Conservation (phyloP, 345 rosid species). For the Salix exigua region DNA sequence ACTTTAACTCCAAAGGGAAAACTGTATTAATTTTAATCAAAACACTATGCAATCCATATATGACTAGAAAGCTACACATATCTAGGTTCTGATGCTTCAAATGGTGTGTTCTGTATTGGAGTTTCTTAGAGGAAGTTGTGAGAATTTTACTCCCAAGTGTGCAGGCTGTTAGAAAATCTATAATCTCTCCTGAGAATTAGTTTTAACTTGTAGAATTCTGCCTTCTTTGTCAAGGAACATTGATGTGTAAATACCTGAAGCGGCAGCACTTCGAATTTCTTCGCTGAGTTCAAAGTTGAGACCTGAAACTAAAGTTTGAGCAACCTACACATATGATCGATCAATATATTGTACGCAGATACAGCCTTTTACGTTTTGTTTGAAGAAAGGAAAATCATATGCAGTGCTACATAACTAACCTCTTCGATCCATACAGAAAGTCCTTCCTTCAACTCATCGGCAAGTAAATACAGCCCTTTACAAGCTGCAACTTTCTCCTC, state of each 20-base stretch:
- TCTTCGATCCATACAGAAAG: slow-evolving; percentile 13
- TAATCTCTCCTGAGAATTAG: not conserved
- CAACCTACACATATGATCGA: slow-evolving; percentile 9
- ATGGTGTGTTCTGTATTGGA: not conserved
- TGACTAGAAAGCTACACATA: not conserved
- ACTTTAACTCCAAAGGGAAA: not conserved
- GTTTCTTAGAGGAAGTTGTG: too few relatives aligned
- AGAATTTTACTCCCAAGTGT: not conserved
- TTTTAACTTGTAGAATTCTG: not conserved
- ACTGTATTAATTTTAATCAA: not conserved
- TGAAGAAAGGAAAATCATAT: not conserved
- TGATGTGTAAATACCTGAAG: slow-evolving; percentile 1
- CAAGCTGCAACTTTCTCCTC: slow-evolving; percentile 10
- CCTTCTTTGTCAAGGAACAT: not conserved
- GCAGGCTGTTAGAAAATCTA: not conserved
- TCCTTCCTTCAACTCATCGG: slow-evolving; percentile 8
- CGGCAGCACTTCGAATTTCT: slow-evolving; percentile 5
- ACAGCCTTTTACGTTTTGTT: not conserved
- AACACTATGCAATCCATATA: not conserved
- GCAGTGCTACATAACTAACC: slow-evolving; percentile 11
- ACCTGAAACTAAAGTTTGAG: slow-evolving; percentile 18
- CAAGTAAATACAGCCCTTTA: not conserved
- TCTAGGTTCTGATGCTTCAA: not conserved
- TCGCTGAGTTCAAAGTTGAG: not conserved
- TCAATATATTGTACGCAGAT: not conserved